Percentiles rank a stretch among this genome's conserved stretches.
These are phyloP conservation scores for Panellus pusillus DNA, from an alignment of 768 basidiomycete genomes.

Conservation along the genomic window DNA sequence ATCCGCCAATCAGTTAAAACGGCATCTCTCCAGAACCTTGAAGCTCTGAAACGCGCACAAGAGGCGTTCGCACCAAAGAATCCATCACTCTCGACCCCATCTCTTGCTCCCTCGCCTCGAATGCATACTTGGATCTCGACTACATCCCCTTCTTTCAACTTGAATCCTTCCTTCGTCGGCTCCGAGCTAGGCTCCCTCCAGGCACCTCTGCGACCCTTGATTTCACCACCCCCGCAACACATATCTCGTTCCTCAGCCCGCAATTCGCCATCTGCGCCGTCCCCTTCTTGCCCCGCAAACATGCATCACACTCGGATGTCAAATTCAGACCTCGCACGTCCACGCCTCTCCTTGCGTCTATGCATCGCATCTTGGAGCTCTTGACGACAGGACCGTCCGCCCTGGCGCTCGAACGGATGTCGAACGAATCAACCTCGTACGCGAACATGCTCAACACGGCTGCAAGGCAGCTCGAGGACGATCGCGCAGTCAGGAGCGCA, in stretches of 20 bases:
- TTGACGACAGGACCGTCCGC: slow-evolving; percentile 30
- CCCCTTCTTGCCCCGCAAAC: slow-evolving; percentile 40
- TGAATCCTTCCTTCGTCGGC: slow-evolving; percentile 25
- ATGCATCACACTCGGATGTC: slow-evolving; percentile 7
- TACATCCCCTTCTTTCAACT: slow-evolving; percentile 17
- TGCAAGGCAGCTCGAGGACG: slow-evolving; percentile 28
- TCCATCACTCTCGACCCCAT: background rate
- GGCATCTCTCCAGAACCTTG: background rate
- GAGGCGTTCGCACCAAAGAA: slow-evolving; percentile 13
- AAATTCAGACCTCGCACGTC: slow-evolving; percentile 28
- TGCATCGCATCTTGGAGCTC: slow-evolving; percentile 38
- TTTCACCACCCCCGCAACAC: slow-evolving; percentile 40
- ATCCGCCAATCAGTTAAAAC: too few relatives aligned
- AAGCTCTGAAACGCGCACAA: slow-evolving; percentile 14
- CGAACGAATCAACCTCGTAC: slow-evolving; percentile 41
- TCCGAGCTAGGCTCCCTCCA: slow-evolving; percentile 14
- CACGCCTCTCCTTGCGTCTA: slow-evolving; percentile 37
- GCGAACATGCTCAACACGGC: slow-evolving; percentile 26
- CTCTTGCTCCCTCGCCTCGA: slow-evolving; percentile 6
- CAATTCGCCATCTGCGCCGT: slow-evolving; percentile 42
- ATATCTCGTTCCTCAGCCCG: slow-evolving; percentile 33
- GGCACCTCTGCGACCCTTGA: slow-evolving; percentile 29
- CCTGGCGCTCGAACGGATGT: slow-evolving; percentile 34
- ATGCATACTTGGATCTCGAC: slow-evolving; percentile 17
- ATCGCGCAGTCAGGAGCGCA: slow-evolving; percentile 26